Base-by-base conservation (phyloP, 202 grass and related monocot species). In the Carex arenaria region DNA sequence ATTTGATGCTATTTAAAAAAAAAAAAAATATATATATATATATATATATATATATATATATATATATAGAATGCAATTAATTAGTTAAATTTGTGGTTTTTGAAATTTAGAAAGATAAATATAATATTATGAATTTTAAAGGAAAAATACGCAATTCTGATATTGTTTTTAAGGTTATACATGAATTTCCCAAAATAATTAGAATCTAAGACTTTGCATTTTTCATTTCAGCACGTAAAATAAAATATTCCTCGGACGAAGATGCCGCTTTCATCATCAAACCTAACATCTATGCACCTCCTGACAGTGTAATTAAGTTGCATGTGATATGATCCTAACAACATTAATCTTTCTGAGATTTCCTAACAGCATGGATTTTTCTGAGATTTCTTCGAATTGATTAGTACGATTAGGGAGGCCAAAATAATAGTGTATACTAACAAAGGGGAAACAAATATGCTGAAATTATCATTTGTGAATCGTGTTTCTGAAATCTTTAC, bases 291-390 rank as follows among this genome's bases (percentile, higher is more conserved):
- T 38, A 68, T 40, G 30, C 73, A 53, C 3, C 31, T 77, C 20
- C 73, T 57, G 52, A 59, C 73, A 59, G 28, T 19, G 69, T n/a
- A 77, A 59, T 77, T 77, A 77, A 77, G 7, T 77, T 56, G 30
- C 73, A 77, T 77, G 52, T 76, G 23, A 56, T 76, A 56, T 11
- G 26, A 76, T 76, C 26, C 23, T n/a, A 78, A 59, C 53, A 78
- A 30, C 53, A 28, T 57, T 28, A 6, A 36, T 56, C 34, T 77
- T 17, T 74, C 34, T 23, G 52, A 57, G 15, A n/a, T 57, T 5
- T 77, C 17, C 12, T n/a, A 77, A 56, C 52, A 59, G 72, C 28
- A 26, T 56, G 72, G 12, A 57, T 56, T 77, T 77, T 15, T 53
- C 32, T 23, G 51, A 57, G 15, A 36, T 59, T 2, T 78, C 8